phyloP scores from a whole-genome alignment of 495 filamentous ascomycete genomes.

The Elasticomyces elasticus region DNA sequence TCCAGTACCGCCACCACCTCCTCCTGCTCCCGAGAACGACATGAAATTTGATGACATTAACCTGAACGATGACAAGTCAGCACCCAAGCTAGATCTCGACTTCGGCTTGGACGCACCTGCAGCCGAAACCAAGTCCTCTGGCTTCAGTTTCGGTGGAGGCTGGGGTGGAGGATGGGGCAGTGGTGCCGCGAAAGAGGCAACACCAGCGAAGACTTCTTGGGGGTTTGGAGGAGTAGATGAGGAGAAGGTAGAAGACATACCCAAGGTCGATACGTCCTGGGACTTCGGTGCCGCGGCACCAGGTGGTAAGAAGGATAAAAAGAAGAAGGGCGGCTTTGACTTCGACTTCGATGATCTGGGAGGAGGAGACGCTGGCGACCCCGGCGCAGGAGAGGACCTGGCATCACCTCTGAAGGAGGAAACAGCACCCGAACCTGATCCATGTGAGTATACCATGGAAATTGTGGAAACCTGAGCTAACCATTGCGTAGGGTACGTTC shows the following conservation, averaged over 20 bases:
- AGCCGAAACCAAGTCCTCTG: conserved; percentile 20
- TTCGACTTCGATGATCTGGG: conserved; percentile 14
- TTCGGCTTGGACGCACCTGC: conserved; percentile 12
- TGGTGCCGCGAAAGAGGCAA: not conserved
- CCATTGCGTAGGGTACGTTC: too few relatives aligned
- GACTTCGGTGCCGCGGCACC: conserved; percentile 1
- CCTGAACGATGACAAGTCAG: conserved; percentile 20
- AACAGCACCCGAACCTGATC: not conserved
- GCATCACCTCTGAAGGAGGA: conserved; percentile 3
- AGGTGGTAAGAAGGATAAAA: conserved; percentile 22
- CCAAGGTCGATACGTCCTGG: conserved; percentile 10
- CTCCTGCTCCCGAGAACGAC: conserved; percentile 15
- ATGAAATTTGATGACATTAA: conserved; percentile 26
- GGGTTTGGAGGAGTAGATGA: conserved; percentile 16
- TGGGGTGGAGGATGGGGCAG: conserved; percentile 24
- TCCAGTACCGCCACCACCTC: conserved; percentile 18
- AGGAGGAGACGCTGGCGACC: not conserved
- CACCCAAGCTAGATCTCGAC: conserved; percentile 23
- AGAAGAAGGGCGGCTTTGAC: conserved; percentile 14
- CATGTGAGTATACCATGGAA: too few relatives aligned
- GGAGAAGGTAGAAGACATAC: conserved; percentile 14
- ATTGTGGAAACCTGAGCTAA: too few relatives aligned
- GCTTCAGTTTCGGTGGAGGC: conserved; percentile 22
- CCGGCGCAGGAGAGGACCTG: not conserved
- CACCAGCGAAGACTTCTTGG: conserved; percentile 9